Conservation (phyloP, 768 basidiomycete species). For the Tulasnella sp. region DNA sequence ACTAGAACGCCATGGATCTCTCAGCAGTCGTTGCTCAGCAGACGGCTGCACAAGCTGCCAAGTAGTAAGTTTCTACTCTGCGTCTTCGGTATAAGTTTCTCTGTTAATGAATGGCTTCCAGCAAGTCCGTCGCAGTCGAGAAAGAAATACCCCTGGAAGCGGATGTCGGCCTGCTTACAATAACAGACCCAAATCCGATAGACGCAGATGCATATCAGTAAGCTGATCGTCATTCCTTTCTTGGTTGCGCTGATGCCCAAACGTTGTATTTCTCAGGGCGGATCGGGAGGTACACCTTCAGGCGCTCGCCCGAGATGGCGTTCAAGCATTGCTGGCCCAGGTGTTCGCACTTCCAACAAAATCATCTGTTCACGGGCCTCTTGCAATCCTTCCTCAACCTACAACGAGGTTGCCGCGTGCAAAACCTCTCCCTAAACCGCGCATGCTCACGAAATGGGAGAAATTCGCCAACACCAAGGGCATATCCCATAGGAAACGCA, state of each 20-base stretch:
- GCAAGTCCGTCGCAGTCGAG: constrained; percentile 65
- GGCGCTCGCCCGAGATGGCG: constrained; percentile 71
- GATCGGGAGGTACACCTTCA: constrained; percentile 79
- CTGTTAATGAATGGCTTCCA: constrained; percentile 33
- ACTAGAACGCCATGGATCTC: constrained; percentile 62
- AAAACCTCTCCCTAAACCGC: constrained; percentile 90
- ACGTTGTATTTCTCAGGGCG: constrained; percentile 43
- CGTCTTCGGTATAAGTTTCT: neutral
- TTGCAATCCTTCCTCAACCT: constrained; percentile 75
- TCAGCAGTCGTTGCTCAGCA: constrained; percentile 54
- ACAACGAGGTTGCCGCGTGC: constrained; percentile 76
- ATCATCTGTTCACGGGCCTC: constrained; percentile 72
- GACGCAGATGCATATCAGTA: constrained; percentile 82
- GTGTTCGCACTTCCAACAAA: constrained; percentile 80
- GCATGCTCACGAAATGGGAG: constrained; percentile 95
- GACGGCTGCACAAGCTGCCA: constrained; percentile 59
- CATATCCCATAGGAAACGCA: constrained; percentile 71
- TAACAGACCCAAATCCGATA: constrained; percentile 82
- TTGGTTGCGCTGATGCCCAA: neutral
- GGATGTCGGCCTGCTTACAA: constrained; percentile 78
- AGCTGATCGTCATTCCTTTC: constrained; percentile 31
- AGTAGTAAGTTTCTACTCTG: constrained; percentile 50
- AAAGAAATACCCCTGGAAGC: constrained; percentile 75
- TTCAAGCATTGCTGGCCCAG: constrained; percentile 71
- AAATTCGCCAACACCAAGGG: constrained; percentile 91